A percentile compares a stretch with the other conserved stretches of the same genome.
Conservation (phyloP, 257 asterid genomes). For the Solanum habrochaites region DNA sequence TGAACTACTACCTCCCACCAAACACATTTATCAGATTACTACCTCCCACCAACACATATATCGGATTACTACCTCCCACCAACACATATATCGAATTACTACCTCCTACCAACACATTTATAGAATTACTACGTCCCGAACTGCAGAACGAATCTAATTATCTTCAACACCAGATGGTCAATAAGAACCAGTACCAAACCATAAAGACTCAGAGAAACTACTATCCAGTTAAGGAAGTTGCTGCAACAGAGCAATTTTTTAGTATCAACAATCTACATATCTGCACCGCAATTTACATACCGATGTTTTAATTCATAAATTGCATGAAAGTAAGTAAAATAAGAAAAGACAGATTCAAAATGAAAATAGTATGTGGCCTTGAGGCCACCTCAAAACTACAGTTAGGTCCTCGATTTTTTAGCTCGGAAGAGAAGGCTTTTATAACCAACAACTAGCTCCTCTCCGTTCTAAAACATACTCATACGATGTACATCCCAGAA, state of each 20-base stretch:
- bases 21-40: no score
- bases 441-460: neutral
- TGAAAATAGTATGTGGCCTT: conserved; percentile 1
- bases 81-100: no score
- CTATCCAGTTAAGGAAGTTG: neutral
- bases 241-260: neutral
- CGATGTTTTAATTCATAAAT: conserved; percentile 31
- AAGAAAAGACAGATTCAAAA: neutral
- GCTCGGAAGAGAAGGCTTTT: conserved; percentile 2
- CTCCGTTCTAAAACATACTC: neutral
- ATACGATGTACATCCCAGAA: neutral
- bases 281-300: conserved; percentile 33
- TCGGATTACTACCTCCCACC: no score
- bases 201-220: neutral
- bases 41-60: no score
- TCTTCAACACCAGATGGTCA: neutral
- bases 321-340: conserved; percentile 8
- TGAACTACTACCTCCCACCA: no score
- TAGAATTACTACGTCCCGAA: neutral
- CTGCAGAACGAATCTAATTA: neutral
- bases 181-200: neutral
- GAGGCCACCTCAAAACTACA: conserved; percentile 24
- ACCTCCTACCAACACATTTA: no score
- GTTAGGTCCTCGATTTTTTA: conserved; percentile 8
- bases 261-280: conserved; percentile 18